Conservation (phyloP, 495 filamentous ascomycete genomes). For the Tetracladium setigerum region DNA sequence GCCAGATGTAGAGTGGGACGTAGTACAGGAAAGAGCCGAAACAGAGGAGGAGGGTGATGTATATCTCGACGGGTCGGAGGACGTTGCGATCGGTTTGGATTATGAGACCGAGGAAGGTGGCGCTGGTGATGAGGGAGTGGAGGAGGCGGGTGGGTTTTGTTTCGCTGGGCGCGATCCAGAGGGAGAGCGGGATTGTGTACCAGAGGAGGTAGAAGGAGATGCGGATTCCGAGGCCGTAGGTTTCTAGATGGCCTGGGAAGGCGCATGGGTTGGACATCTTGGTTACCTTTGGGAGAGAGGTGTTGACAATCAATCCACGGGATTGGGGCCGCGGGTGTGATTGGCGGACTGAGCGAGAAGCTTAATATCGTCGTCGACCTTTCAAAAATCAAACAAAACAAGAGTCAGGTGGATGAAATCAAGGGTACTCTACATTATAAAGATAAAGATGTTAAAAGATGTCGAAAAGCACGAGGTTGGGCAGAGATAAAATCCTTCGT, state of each 20-base stretch:
- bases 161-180: slow-evolving; percentile 20
- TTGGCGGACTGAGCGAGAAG: no score
- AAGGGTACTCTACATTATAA: no score
- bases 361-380: no score
- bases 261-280: no score
- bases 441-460: no score
- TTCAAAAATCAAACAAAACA: no score
- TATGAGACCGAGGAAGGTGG: neutral
- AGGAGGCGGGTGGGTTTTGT: slow-evolving; percentile 7
- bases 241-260: neutral
- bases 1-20: slow-evolving; percentile 27
- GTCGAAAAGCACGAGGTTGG: no score
- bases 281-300: no score
- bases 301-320: no score
- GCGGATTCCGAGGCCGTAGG: slow-evolving; percentile 30
- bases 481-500: no score
- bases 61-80: neutral
- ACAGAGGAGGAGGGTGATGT: slow-evolving; percentile 15
- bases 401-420: no score
- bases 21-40: slow-evolving; percentile 30
- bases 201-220: slow-evolving; percentile 30
- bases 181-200: slow-evolving; percentile 18
- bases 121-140: neutral
- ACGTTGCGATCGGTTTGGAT: neutral
- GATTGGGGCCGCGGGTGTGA: no score